Base-by-base conservation (phyloP, 257 asterid genomes). In the Cordia subcordata region DNA sequence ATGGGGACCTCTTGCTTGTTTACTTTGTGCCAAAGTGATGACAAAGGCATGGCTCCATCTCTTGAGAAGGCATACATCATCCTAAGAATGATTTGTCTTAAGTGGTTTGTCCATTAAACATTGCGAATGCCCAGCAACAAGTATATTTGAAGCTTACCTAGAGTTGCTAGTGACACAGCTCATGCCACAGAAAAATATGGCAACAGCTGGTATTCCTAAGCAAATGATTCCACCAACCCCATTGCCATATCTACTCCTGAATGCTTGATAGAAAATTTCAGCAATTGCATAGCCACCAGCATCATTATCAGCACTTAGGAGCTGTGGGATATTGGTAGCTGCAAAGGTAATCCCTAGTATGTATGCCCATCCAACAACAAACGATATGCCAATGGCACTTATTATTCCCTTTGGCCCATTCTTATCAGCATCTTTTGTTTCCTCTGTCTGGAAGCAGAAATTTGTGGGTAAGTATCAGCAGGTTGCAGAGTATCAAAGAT, bases 41-140 rank as follows among this genome's bases (percentile, higher is more conserved):
- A 93, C 64, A 86, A 83, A 11, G 99, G 99, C 99, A 89, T 89
- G 8, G 97, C 99, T n/a, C 96, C 96, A 21, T 93, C 97, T 75
- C 99, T 76, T 38, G 99, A 93, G 82, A 93, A 93, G 49, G 99
- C 99, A 72, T 84, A 93, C 13, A 72, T 89, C 99, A 93, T 89
- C 83, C 99, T 91, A 74, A 37, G 46, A 60, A 64, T 22, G 18
- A 18, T 19, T 11, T 10, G 13, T 40, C 8, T 19, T 15, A 70
- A 55, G 12, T 42, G 15, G 35, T 55, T 56, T 10, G 10, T 11
- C 9, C 3, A 13, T 21, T 17, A 55, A 63, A 53, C 22, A n/a
- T 32, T 58, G n/a, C n/a, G n/a, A n/a, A n/a, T n/a, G n/a, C n/a
- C n/a, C n/a, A n/a, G n/a, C n/a, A n/a, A n/a, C n/a, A 33, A 12